These are phyloP conservation scores for Amanita jacksonii DNA, from an alignment of 768 basidiomycete species.

Conservation along the genomic window DNA sequence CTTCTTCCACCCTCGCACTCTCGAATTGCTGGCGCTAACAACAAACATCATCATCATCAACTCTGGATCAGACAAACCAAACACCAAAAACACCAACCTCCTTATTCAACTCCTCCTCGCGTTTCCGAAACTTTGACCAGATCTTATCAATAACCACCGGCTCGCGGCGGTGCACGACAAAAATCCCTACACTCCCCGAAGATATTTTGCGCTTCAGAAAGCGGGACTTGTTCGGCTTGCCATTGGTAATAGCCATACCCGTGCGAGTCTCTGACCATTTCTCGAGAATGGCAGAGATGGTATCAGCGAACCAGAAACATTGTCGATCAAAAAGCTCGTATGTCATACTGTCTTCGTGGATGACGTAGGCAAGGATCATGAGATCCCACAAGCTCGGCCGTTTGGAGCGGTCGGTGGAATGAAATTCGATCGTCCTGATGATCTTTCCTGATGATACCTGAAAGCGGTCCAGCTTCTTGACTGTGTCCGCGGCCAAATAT, in stretches of 20 bases:
- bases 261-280: neutral
- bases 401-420: neutral
- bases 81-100: neutral
- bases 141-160: neutral
- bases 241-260: neutral
- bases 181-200: neutral
- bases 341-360: neutral
- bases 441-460: neutral
- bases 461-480: neutral
- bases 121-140: neutral
- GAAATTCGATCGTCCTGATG: neutral
- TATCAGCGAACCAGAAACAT: constrained; percentile 1
- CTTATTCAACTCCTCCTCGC: neutral
- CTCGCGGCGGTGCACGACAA: neutral
- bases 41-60: neutral
- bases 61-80: too few species aligned
- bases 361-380: constrained; percentile 1
- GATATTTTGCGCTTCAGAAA: neutral
- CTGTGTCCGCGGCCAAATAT: neutral
- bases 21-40: too few species aligned
- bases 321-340: neutral
- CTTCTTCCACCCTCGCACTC: too few species aligned
- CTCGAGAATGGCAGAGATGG: neutral
- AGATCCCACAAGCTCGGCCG: neutral
- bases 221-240: neutral